phyloP scores from a whole-genome alignment of 73 alveolate genomes.

The Paramecium caudatum region DNA sequence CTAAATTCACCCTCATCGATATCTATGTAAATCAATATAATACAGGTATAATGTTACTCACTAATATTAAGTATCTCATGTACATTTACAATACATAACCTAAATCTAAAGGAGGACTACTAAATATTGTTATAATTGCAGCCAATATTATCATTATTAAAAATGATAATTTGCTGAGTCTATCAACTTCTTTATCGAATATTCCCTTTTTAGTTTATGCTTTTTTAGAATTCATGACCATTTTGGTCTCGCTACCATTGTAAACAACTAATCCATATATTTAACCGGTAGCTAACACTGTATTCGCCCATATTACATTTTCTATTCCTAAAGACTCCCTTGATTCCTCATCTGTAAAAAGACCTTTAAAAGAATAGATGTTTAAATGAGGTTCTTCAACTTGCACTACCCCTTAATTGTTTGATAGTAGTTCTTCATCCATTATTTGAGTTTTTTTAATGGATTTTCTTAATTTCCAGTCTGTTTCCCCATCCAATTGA shows the following conservation, averaged over 20 bases:
- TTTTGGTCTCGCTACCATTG: slow-evolving; percentile 95
- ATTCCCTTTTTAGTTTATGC: slow-evolving; percentile 93
- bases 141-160: slow-evolving; percentile 82
- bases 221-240: slow-evolving; percentile 88
- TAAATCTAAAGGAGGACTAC: slow-evolving; percentile 72
- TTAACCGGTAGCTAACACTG: slow-evolving; percentile 92
- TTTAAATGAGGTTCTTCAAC: slow-evolving; percentile 82
- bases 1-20: slow-evolving; percentile 96
- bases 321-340: slow-evolving; percentile 81
- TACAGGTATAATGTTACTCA: slow-evolving; percentile 94
- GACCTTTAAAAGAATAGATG: slow-evolving; percentile 87
- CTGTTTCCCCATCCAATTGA: slow-evolving; percentile 99
- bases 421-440: slow-evolving; percentile 75
- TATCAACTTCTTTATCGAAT: slow-evolving; percentile 90
- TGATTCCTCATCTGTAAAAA: slow-evolving; percentile 49
- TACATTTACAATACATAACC: slow-evolving; percentile 49
- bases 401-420: slow-evolving; percentile 27
- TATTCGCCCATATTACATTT: slow-evolving; percentile 94
- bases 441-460: slow-evolving; percentile 80
- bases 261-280: slow-evolving; percentile 84
- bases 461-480: slow-evolving; percentile 97
- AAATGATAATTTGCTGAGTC: slow-evolving; percentile 81
- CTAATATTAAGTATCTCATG: slow-evolving; percentile 87
- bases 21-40: slow-evolving; percentile 81
- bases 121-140: slow-evolving; percentile 59